Conservation (phyloP, 1,284 basidiomycete genomes). For the Phellopilus nigrolimitatus region DNA sequence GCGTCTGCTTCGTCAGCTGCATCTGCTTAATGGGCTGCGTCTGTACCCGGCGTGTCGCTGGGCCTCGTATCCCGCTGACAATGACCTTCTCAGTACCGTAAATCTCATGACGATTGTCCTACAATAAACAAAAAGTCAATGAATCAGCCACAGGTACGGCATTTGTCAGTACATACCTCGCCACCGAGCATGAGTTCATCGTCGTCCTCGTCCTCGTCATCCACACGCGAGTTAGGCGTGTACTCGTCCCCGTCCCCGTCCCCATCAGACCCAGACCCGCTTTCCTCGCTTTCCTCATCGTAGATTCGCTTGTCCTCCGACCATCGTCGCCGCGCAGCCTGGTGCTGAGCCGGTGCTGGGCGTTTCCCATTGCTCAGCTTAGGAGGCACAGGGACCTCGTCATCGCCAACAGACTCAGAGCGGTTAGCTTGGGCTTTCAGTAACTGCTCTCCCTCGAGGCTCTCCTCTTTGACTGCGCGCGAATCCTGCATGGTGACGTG, state of each 20-base stretch:
- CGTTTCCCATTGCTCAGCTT: constrained; percentile 1
- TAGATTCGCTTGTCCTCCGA: constrained; percentile 8
- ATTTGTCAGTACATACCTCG: constrained; percentile 5
- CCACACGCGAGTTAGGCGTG: not conserved
- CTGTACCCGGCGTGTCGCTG: constrained; percentile 9
- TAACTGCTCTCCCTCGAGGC: constrained; percentile 23
- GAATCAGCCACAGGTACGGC: not conserved
- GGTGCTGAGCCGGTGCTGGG: not conserved
- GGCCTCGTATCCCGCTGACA: not conserved
- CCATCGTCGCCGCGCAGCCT: constrained; percentile 2
- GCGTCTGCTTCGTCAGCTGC: too few species aligned
- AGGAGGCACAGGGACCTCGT: constrained; percentile 5
- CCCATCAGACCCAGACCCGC: not conserved
- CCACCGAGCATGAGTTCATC: constrained; percentile 18
- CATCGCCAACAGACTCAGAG: constrained; percentile 16
- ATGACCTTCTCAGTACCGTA: constrained; percentile 1
- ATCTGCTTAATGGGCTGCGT: constrained; percentile 2
- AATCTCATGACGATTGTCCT: constrained; percentile 8
- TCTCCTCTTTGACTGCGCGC: constrained; percentile 43
- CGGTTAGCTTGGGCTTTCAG: not conserved
- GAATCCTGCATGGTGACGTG: constrained; percentile 37
- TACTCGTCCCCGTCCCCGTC: constrained; percentile 4
- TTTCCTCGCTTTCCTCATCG: constrained; percentile 7
- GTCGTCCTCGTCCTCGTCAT: constrained; percentile 15
- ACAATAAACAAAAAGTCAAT: not conserved